Base-by-base conservation (phyloP, 2,329 filamentous ascomycete species). In the Corinectria fuckeliana region DNA sequence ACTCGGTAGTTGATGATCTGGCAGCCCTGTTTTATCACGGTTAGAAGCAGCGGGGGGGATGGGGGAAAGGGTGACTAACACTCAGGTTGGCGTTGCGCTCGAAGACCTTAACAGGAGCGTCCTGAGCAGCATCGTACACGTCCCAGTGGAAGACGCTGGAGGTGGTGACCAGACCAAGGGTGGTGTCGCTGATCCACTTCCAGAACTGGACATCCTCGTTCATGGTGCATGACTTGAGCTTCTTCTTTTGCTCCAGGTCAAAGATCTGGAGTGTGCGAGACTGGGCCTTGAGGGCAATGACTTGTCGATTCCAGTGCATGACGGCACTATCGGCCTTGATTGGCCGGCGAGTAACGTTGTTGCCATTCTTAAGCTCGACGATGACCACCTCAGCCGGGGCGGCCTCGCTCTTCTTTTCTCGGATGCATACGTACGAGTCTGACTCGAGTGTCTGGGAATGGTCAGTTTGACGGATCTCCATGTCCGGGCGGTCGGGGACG, bases 1-100 rank as follows among this genome's bases (percentile, higher is more conserved):
- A 96, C 91, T 69, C 94, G 92, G 81, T 99, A 99, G 82, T 98
- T 99, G 86, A 99, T 99, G 78, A 99, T 99, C 87, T 99, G 95
- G 79, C 92, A 96, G 67, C 90, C 91, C 92, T 96, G 71, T 57
- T 34, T 13, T 26, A n/a, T 45, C 14, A 30, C 32, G 54, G 61
- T 69, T 60, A 72, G 69, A 63, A 30, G 26, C 42, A 25, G 13
- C 45, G 23, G 3, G 14, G 20, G 55, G 13, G 36, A 18, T 20
- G 14, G n/a, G 13, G 21, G 9, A 30, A 9, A 28, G 50, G 47
- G 36, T 38, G 16, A 82, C 90, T 69, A 84, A 95, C 92, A 70
- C 85, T 86, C 56, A 99, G 86, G 75, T 97, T 97, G 68, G 90
- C 85, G 74, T 97, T 95, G 72, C 95, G 91, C 76, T 98, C 94